Conservation (phyloP, 192 early-diverging fungal genomes). For the Coemansia sp. region DNA sequence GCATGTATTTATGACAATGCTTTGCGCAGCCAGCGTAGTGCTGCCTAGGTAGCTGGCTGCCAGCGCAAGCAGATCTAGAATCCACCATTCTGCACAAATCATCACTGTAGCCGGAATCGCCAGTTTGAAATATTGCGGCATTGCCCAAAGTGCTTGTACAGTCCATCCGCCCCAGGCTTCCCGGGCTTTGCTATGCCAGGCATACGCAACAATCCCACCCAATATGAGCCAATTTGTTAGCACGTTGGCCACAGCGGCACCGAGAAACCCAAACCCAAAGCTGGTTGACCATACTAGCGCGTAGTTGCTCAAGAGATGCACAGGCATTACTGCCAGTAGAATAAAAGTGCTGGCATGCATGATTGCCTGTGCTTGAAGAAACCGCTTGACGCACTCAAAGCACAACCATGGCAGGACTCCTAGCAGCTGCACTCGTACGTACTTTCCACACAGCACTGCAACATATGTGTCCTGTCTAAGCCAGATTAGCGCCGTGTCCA, state of each 20-base stretch:
- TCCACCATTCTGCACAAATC: conserved; percentile 71
- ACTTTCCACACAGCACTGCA: conserved; percentile 66
- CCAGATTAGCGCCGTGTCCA: conserved; percentile 66
- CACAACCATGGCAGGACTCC: conserved; percentile 75
- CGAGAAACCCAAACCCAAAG: conserved; percentile 73
- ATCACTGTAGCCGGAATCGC: conserved; percentile 76
- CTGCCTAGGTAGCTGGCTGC: conserved; percentile 60
- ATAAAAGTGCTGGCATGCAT: conserved; percentile 84
- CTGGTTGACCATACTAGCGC: conserved; percentile 72
- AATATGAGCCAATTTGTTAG: conserved; percentile 78
- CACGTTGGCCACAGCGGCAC: conserved; percentile 79
- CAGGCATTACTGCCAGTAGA: conserved; percentile 64
- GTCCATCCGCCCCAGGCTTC: conserved; percentile 75
- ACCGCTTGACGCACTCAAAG: conserved; percentile 85
- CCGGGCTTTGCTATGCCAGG: conserved; percentile 53
- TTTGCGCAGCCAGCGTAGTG: conserved; percentile 59
- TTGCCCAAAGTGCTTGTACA: conserved; percentile 26
- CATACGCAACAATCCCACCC: conserved; percentile 63
- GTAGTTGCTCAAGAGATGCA: conserved; percentile 78
- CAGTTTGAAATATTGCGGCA: conserved; percentile 59
- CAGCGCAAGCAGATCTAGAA: conserved; percentile 51
- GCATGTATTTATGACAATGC: conserved; percentile 58
- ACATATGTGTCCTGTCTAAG: conserved; percentile 75
- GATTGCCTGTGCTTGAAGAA: conserved; percentile 85
- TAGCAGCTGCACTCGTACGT: conserved; percentile 65